A percentile compares a stretch with the other conserved stretches of the same genome.
Conservation (phyloP, 2,329 filamentous ascomycete species). For the Alternaria gansuensis region DNA sequence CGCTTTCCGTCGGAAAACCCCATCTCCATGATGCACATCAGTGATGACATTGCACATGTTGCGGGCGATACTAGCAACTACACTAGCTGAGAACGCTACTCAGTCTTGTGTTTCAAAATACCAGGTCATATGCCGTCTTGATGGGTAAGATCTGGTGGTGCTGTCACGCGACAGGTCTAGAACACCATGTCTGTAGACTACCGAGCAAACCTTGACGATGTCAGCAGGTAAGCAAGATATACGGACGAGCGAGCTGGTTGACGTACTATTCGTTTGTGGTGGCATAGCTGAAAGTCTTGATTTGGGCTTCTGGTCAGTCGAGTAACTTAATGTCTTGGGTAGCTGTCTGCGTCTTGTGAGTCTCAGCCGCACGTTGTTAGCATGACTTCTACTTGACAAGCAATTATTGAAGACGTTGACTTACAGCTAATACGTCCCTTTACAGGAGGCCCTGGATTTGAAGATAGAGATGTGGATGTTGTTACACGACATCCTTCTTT, state of each 20-base stretch:
- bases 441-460: too few relatives aligned
- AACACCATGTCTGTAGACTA: background rate
- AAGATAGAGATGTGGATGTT: too few relatives aligned
- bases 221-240: too few relatives aligned
- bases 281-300: too few relatives aligned
- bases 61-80: background rate
- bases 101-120: background rate
- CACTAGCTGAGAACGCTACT: background rate
- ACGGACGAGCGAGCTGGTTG: too few relatives aligned
- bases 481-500: too few relatives aligned
- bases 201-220: too few relatives aligned
- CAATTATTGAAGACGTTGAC: background rate
- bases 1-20: background rate
- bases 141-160: background rate
- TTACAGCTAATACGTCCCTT: too few relatives aligned
- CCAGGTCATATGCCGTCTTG: background rate
- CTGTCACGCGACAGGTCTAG: background rate
- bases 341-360: background rate
- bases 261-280: too few relatives aligned
- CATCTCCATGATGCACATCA: background rate
- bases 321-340: background rate
- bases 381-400: background rate
- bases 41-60: background rate
- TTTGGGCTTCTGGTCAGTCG: too few relatives aligned
- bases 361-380: background rate